Evolutionary conservation across 768 basidiomycete genomes (phyloP).

Genomic region (Pisolithus tinctorius): DNA sequence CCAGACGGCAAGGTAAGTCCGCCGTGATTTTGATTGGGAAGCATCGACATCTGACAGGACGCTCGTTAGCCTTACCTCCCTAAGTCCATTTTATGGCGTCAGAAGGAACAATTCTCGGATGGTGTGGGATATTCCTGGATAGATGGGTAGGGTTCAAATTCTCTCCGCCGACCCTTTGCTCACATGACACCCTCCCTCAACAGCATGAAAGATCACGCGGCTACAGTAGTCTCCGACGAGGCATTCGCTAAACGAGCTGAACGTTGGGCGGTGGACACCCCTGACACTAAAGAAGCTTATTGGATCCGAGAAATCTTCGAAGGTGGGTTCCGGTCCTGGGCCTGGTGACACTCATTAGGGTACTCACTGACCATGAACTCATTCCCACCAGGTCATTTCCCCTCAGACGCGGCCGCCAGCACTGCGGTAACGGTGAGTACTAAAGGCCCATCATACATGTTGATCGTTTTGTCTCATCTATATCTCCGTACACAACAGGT

Average conservation of each 20-base stretch:
- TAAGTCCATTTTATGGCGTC: slow-evolving; percentile 91
- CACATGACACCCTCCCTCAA: slow-evolving; percentile 1
- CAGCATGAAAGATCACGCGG: slow-evolving; percentile 89
- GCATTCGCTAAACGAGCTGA: slow-evolving; percentile 63
- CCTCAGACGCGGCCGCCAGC: slow-evolving; percentile 73
- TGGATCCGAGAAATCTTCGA: slow-evolving; percentile 91
- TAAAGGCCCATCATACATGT: slow-evolving; percentile 4
- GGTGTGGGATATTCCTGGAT: slow-evolving; percentile 99
- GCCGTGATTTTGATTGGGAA: background rate
- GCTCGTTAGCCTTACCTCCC: slow-evolving; percentile 79
- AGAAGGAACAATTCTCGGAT: slow-evolving; percentile 99
- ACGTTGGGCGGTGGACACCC: slow-evolving; percentile 74
- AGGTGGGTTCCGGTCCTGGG: slow-evolving; percentile 29
- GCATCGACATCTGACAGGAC: background rate
- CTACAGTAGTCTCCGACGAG: slow-evolving; percentile 69
- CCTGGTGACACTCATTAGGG: background rate
- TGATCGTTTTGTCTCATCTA: slow-evolving; percentile 7
- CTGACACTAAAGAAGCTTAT: slow-evolving; percentile 97
- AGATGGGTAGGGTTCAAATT: slow-evolving; percentile 58
- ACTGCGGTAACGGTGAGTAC: slow-evolving; percentile 83
- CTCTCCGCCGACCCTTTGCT: background rate
- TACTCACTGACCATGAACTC: slow-evolving; percentile 3
- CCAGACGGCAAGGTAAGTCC: slow-evolving; percentile 63
- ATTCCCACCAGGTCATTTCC: slow-evolving; percentile 59
- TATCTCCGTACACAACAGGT: slow-evolving; percentile 36